Conservation (phyloP, 2,329 filamentous ascomycete species). For the Ophiosphaerella narmari region DNA sequence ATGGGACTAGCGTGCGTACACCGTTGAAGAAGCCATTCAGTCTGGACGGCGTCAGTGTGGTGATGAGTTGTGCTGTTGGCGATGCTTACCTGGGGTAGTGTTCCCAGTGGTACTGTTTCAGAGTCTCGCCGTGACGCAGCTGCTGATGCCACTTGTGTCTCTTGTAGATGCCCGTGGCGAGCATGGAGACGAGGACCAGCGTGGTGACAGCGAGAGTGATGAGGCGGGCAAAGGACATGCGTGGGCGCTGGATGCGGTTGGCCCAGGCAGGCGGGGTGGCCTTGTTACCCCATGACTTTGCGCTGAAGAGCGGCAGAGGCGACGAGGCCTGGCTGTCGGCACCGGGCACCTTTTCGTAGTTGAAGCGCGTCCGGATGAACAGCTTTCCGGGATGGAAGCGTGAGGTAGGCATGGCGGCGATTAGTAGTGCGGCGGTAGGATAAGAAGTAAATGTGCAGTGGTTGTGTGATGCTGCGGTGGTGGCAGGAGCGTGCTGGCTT, state of each 20-base stretch:
- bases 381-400: constrained; percentile 53
- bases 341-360: constrained; percentile 53
- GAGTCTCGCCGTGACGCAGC: constrained; percentile 39
- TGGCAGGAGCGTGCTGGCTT: constrained; percentile 24
- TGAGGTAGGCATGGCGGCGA: constrained; percentile 35
- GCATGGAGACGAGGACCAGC: constrained; percentile 48
- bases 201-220: constrained; percentile 48
- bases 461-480: constrained; percentile 5
- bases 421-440: background rate
- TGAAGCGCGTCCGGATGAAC: constrained; percentile 50
- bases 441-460: background rate
- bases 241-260: constrained; percentile 47
- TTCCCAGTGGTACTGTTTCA: constrained; percentile 51
- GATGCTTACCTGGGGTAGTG: constrained; percentile 48
- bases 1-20: constrained; percentile 52
- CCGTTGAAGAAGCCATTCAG: constrained; percentile 56
- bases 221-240: constrained; percentile 49
- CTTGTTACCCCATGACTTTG: constrained; percentile 43
- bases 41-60: constrained; percentile 32
- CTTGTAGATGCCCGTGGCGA: constrained; percentile 50
- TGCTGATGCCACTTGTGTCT: constrained; percentile 41
- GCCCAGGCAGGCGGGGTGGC: constrained; percentile 43
- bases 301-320: constrained; percentile 46
- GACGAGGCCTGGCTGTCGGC: constrained; percentile 48
- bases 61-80: background rate